Percentiles rank a stretch among this genome's conserved stretches.
Conservation (phyloP, 768 basidiomycete genomes). For the Pleurotus eryngii region DNA sequence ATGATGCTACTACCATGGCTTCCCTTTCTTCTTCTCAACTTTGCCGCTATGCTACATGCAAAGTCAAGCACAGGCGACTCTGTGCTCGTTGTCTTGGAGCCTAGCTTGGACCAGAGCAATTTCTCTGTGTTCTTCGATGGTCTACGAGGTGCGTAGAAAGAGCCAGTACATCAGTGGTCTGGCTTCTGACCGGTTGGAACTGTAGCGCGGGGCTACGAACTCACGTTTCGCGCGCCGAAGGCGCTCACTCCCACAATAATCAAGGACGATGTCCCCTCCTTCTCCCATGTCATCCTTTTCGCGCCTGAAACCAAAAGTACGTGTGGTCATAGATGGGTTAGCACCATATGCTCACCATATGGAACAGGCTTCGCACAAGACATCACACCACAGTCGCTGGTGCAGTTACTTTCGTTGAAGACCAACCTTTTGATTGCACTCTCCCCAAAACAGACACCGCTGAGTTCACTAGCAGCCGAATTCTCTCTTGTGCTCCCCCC, state of each 20-base stretch:
- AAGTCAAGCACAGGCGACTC: constrained; percentile 80
- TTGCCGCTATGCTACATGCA: constrained; percentile 38
- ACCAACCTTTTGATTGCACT: constrained; percentile 86
- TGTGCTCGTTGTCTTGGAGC: constrained; percentile 84
- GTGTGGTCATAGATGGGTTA: constrained; percentile 15
- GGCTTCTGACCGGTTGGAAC: constrained; percentile 1
- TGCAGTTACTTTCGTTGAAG: constrained; percentile 61
- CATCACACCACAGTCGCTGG: constrained; percentile 77
- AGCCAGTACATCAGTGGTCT: background rate
- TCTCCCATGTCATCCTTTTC: constrained; percentile 85
- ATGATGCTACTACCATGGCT: constrained; percentile 1
- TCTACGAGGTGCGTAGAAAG: constrained; percentile 54
- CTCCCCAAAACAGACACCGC: constrained; percentile 68
- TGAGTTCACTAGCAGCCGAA: constrained; percentile 81
- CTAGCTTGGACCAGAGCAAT: constrained; percentile 53
- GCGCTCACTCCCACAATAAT: constrained; percentile 64
- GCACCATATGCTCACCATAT: constrained; percentile 7
- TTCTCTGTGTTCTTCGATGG: constrained; percentile 84
- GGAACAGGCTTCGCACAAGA: constrained; percentile 63
- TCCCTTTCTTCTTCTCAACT: constrained; percentile 7
- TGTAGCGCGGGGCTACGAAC: constrained; percentile 76
- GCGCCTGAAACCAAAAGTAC: constrained; percentile 84
- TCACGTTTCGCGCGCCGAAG: constrained; percentile 85
- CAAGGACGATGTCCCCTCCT: constrained; percentile 69
- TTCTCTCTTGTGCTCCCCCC: constrained; percentile 90